Conservation (phyloP, 2,329 filamentous ascomycete genomes). For the Dothidotthia symphoricarpi region DNA sequence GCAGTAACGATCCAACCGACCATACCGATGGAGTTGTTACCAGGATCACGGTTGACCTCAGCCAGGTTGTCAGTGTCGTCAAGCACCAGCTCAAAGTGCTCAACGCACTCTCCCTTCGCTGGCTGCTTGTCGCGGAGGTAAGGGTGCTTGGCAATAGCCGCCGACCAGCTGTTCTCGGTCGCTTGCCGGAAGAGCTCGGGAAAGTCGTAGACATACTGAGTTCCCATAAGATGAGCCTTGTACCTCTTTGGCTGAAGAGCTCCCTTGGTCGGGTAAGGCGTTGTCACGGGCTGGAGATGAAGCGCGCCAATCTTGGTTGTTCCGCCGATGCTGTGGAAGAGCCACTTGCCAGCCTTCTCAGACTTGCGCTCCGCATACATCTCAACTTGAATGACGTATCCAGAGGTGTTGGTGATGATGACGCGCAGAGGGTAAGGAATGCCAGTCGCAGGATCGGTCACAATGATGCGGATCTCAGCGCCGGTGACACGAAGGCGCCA, state of each 20-base stretch:
- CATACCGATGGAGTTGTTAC: conserved; percentile 96
- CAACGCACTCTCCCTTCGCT: conserved; percentile 82
- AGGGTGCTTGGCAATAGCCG: conserved; percentile 70
- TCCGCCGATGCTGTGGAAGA: conserved; percentile 96
- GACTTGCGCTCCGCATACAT: conserved; percentile 97
- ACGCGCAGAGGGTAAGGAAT: conserved; percentile 89
- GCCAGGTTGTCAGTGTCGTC: conserved; percentile 90
- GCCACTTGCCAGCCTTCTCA: conserved; percentile 89
- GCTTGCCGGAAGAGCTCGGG: conserved; percentile 98
- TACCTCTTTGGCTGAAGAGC: conserved; percentile 98
- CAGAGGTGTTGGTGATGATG: conserved; percentile 96
- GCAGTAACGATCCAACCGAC: conserved; percentile 96
- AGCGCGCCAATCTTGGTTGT: conserved; percentile 93
- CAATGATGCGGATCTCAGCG: conserved; percentile 97
- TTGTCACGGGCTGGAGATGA: conserved; percentile 86
- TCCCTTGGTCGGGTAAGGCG: conserved; percentile 96
- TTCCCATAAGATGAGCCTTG: conserved; percentile 99
- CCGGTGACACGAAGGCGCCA: conserved; percentile 97
- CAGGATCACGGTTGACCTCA: conserved; percentile 91
- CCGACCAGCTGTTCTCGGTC: conserved; percentile 90
- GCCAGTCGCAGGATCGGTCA: conserved; percentile 83
- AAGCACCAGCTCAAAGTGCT: conserved; percentile 89
- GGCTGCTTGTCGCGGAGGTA: conserved; percentile 78
- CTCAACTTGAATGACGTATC: conserved; percentile 96
- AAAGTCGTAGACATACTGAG: conserved; percentile 99